Evolutionary conservation across 75 land plant species (phyloP), one percentile per base, ranked within the genome.

Genomic region (Selaginella tamariscina): DNA sequence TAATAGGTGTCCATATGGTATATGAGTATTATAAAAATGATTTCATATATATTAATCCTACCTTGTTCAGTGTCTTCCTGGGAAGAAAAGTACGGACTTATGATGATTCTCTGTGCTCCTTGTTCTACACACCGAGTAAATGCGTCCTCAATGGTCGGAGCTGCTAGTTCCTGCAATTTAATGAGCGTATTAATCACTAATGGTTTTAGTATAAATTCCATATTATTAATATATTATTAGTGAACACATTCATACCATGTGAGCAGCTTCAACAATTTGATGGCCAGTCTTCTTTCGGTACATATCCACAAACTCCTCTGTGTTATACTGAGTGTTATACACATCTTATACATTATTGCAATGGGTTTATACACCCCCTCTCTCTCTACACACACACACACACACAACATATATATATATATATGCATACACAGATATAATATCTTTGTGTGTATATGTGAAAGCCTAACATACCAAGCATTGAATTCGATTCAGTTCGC

Each of bases 11-110:
- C 9, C 8, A 62, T 0, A 27, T 29, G 55, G 67, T 24, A 18
- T 31, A 2, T 20, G 22, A 67, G 18, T 2, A 20, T 2, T 27
- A 32, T 24, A 5, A 11, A 22, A 33, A 55, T n/a, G n/a, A n/a
- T n/a, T n/a, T n/a, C n/a, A n/a, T n/a, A 39, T 5, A 39, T 5
- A 15, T 28, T 23, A 59, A 67, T 1, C 55, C 24, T 64, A 89
- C 94, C 87, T 83, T 79, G 32, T 88, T 69, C 97, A 88, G 66
- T 91, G 97, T 24, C 97, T 80, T 30, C 97, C 97, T 23, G 97
- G 97, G 49, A 83, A 84, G 32, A 91, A 60, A 91, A 91, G 56
- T 88, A 88, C 0, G 97, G 97, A 68, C 95, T 82, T 29, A 88
- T 78, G 44, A 91, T 88, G 2, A 88, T 75, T 28, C 89, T 80